phyloP scores from a whole-genome alignment of 2,329 filamentous ascomycete species.

The Amphichorda felina region DNA sequence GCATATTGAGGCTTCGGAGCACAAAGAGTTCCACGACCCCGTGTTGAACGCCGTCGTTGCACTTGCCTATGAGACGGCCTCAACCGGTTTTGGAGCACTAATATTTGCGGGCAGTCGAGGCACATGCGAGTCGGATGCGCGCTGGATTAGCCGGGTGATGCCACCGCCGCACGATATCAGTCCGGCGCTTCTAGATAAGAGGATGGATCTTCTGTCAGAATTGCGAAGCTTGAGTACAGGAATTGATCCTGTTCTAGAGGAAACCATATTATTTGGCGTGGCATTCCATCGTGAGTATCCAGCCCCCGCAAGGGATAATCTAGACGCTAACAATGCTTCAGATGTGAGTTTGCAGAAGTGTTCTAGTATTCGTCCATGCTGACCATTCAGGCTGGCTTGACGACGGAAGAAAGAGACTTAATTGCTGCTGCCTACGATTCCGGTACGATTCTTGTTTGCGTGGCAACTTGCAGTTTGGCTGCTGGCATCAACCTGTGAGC shows the following conservation, averaged over 20 bases:
- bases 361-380: conserved; percentile 1
- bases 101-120: conserved; percentile 63
- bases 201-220: conserved; percentile 53
- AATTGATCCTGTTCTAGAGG: conserved; percentile 52
- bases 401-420: conserved; percentile 62
- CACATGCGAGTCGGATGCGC: conserved; percentile 56
- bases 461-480: conserved; percentile 70
- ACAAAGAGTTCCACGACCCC: conserved; percentile 51
- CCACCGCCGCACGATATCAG: conserved; percentile 35
- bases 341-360: conserved; percentile 18
- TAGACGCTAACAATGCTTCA: conserved; percentile 8
- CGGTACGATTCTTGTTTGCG: conserved; percentile 56
- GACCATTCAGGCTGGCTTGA: conserved; percentile 50
- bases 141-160: conserved; percentile 55
- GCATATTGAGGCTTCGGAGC: conserved; percentile 39
- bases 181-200: conserved; percentile 36
- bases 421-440: conserved; percentile 59
- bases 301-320: too few relatives aligned
- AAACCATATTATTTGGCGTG: conserved; percentile 53
- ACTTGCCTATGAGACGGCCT: conserved; percentile 55
- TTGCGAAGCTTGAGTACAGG: conserved; percentile 54
- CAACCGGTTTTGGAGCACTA: conserved; percentile 57
- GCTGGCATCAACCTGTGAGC: conserved; percentile 63
- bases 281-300: conserved; percentile 57
- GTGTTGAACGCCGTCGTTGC: conserved; percentile 61